phyloP scores from a whole-genome alignment of 2,329 filamentous ascomycete genomes.

The Acarospora socialis region DNA sequence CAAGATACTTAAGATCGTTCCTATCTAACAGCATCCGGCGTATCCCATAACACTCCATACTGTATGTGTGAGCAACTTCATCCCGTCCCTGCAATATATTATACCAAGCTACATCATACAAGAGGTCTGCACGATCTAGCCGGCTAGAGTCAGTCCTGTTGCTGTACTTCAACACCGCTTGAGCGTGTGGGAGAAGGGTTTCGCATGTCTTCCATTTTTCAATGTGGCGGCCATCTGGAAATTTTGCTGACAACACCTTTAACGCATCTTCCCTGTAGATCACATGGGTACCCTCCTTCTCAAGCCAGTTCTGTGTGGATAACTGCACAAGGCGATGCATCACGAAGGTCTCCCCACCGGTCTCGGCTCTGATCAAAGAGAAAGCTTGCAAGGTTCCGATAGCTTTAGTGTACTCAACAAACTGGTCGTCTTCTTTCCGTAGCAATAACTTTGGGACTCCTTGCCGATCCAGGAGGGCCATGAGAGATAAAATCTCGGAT shows the following conservation, averaged over 20 bases:
- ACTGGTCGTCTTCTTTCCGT: not conserved
- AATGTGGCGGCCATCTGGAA: not conserved
- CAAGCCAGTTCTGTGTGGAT: not conserved
- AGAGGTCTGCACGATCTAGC: no score
- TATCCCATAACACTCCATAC: no score
- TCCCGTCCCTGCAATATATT: no score
- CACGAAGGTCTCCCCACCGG: not conserved
- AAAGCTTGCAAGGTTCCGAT: conserved; percentile 1
- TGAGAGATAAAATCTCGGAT: conserved; percentile 12
- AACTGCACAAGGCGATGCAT: not conserved
- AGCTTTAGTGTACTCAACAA: not conserved
- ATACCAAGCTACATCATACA: no score
- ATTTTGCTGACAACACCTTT: not conserved
- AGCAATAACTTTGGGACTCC: not conserved
- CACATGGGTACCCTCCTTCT: not conserved
- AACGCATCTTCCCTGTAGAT: not conserved
- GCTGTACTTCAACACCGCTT: not conserved
- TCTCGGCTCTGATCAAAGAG: not conserved
- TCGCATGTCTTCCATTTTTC: not conserved
- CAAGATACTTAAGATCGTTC: no score
- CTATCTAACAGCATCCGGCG: no score
- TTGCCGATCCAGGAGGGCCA: conserved; percentile 9
- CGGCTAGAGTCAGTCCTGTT: no score
- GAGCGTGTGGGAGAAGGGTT: not conserved
- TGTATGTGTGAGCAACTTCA: no score